Base-by-base conservation (phyloP, 2,329 filamentous ascomycete genomes). In the Karstenula rhodostoma region DNA sequence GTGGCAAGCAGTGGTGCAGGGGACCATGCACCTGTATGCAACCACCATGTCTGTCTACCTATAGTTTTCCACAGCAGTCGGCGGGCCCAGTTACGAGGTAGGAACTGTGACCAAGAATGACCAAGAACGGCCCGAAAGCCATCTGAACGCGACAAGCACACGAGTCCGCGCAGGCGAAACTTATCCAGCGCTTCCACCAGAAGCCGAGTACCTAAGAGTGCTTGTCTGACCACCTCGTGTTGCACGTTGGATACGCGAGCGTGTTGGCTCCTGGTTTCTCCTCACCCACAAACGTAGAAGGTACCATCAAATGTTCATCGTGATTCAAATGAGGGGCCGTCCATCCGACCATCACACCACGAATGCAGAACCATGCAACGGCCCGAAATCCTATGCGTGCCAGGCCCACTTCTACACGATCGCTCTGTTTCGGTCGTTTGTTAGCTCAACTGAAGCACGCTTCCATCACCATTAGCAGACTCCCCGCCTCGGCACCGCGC, bases 401-500 rank as follows among this genome's bases (percentile, higher is more conserved):
- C 27, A 15, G 27, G 33, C 17, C 57, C 51, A 56, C 46, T 22
- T 29, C 23, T 37, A 12, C 42, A 43, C 29, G 37, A 10, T 47
- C 37, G 48, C 32, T 33, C 27, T 27, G 12, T 32, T 15, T 40
- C 56, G 37, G 48, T 19, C 48, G 9, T 15, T 27, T 52, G 5
- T 27, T 52, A 46, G 46, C 33, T 58, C 32, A 25, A 15, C n/a
- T 35, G 29, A 23, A 25, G 27, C 42, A 55, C 29, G 42, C 52
- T 46, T 46, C n/a, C 15, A n/a, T 1, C 2, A 17, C 9, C 12
- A 32, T 37, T 50, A 54, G 17, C 17, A 9, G 22, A 22, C 27
- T 56, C 46, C 57, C 46, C 52, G 57, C 46, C 57, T 59, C 56
- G 57, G 57, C 57, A 29, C 23, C 22, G 22, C 13, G 40, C 43